Evolutionary conservation across 305 asterid genomes (phyloP).

Genomic region (Coffea humblotiana): DNA sequence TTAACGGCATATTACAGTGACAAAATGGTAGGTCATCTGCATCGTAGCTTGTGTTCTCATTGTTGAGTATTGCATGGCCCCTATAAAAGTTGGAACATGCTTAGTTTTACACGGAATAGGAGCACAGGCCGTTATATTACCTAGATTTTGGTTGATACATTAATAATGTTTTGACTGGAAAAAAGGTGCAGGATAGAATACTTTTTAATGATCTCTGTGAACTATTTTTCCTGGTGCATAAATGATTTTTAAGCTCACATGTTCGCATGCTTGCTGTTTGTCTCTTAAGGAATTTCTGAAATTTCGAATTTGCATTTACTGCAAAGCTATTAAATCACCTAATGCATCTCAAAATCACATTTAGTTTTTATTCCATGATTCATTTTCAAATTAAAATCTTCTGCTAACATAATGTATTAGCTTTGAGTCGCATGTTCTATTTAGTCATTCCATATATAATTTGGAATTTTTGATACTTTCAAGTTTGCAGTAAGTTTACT

Average conservation of each 20-base stretch:
- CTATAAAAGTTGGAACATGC: background rate
- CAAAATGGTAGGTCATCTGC: background rate
- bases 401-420: background rate
- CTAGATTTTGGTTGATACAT: background rate
- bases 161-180: background rate
- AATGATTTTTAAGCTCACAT: background rate
- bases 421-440: background rate
- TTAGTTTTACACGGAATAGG: background rate
- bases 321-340: background rate
- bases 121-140: background rate
- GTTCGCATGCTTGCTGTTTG: background rate
- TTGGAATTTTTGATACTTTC: background rate
- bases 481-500: background rate
- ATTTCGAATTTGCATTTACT: background rate
- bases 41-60: background rate
- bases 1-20: background rate
- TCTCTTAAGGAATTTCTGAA: background rate
- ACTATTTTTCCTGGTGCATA: background rate
- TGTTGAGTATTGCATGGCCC: background rate
- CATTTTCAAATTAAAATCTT: background rate
- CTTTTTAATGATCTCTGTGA: background rate
- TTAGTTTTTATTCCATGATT: background rate
- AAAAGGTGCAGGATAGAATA: background rate
- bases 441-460: background rate
- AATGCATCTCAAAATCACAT: background rate